Evolutionary conservation across 257 asterid genomes (phyloP).

Genomic region (Hygrophila difformis): DNA sequence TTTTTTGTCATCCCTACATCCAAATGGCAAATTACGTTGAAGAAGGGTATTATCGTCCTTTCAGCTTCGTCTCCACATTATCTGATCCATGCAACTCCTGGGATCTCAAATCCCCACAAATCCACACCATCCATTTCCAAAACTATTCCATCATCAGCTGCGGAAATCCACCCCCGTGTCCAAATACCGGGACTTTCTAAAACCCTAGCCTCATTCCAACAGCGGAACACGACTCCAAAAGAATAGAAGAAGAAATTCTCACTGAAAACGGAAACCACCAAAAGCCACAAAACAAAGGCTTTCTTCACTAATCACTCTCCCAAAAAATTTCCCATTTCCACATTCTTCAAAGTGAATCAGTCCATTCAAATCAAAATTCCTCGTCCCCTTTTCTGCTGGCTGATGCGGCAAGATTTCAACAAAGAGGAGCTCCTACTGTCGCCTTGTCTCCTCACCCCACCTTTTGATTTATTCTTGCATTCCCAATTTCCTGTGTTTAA

Average conservation of each 20-base stretch:
- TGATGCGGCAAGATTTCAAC: constrained; percentile 19
- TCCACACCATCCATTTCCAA: too few relatives aligned
- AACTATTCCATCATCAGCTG: too few relatives aligned
- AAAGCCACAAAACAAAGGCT: not conserved
- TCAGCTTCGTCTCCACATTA: not conserved
- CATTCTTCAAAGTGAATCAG: constrained; percentile 17
- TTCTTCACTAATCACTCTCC: constrained; percentile 15
- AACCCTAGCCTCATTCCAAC: not conserved
- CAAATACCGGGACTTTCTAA: not conserved
- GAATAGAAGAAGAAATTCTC: too few relatives aligned
- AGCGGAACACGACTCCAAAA: not conserved
- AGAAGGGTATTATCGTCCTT: not conserved
- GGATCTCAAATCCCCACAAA: too few relatives aligned
- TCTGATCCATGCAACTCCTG: too few relatives aligned
- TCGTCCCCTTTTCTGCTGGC: constrained; percentile 20
- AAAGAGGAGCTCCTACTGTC: not conserved
- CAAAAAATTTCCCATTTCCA: constrained; percentile 7
- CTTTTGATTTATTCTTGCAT: not conserved
- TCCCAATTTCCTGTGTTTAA: not conserved
- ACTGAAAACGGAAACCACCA: too few relatives aligned
- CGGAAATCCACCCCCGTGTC: not conserved
- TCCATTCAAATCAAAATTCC: constrained; percentile 16
- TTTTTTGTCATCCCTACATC: too few relatives aligned
- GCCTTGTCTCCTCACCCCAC: not conserved
- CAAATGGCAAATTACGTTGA: too few relatives aligned